Evolutionary conservation across 2,329 filamentous ascomycete species (phyloP).

Genomic region (Colletotrichum spaethianum): DNA sequence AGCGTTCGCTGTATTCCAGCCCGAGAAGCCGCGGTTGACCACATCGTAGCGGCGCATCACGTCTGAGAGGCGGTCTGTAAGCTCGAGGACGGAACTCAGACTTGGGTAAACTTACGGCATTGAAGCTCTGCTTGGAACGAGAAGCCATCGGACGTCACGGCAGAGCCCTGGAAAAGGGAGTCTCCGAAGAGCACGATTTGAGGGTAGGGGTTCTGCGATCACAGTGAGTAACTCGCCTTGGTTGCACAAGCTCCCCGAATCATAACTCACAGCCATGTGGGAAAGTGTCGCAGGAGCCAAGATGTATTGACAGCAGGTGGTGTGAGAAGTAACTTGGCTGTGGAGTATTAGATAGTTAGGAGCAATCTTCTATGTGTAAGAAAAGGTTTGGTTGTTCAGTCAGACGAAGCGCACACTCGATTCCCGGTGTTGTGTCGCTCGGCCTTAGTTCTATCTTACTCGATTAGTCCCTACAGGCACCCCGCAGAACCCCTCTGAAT

Average conservation of each 20-base stretch:
- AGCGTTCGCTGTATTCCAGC: constrained; percentile 86
- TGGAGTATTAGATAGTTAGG: not conserved
- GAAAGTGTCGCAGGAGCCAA: not conserved
- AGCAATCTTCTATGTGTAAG: not conserved
- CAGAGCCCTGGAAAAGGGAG: constrained; percentile 83
- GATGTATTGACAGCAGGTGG: no score
- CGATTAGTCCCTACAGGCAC: constrained; percentile 4
- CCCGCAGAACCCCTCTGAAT: not conserved
- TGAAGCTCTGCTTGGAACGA: constrained; percentile 82
- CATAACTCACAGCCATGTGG: constrained; percentile 6
- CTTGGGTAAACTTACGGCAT: constrained; percentile 65
- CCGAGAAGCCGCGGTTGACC: constrained; percentile 88
- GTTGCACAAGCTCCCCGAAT: not conserved
- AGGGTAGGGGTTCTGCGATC: constrained; percentile 62
- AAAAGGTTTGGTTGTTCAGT: not conserved
- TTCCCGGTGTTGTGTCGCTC: not conserved
- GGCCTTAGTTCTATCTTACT: constrained; percentile 10
- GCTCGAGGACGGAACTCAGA: constrained; percentile 69
- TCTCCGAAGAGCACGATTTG: constrained; percentile 91
- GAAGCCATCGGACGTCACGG: constrained; percentile 75
- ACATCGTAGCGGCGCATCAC: constrained; percentile 86
- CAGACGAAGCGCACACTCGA: no score
- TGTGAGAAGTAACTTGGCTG: not conserved
- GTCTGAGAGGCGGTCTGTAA: constrained; percentile 60
- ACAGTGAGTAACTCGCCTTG: not conserved